These are phyloP conservation scores for Ceratocystis papillata DNA, from an alignment of 2,329 filamentous ascomycete species.

Conservation along the genomic window DNA sequence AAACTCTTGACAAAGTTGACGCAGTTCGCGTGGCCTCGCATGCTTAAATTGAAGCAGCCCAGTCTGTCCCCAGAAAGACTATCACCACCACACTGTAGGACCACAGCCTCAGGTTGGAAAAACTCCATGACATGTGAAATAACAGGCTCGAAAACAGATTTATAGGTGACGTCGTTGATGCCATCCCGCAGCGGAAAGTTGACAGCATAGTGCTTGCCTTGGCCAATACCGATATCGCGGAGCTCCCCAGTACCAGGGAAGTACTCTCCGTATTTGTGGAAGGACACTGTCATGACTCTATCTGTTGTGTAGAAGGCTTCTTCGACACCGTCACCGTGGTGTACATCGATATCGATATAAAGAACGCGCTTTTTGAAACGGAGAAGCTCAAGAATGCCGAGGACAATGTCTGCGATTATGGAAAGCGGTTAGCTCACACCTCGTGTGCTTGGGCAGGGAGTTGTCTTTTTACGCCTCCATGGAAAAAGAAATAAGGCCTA, in stretches of 20 bases:
- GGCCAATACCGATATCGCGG: constrained; percentile 73
- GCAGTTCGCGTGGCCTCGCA: constrained; percentile 89
- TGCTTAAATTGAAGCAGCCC: constrained; percentile 95
- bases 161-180: constrained; percentile 81
- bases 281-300: constrained; percentile 83
- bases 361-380: constrained; percentile 89
- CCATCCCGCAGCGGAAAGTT: constrained; percentile 89
- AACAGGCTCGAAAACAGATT: constrained; percentile 82
- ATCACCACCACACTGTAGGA: constrained; percentile 92
- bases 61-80: constrained; percentile 87
- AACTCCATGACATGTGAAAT: constrained; percentile 77
- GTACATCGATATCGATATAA: constrained; percentile 93
- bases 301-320: constrained; percentile 90
- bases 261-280: constrained; percentile 95
- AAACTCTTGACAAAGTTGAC: constrained; percentile 85
- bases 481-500: constrained; percentile 25
- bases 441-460: neutral
- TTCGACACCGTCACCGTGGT: constrained; percentile 87
- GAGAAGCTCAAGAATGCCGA: constrained; percentile 85
- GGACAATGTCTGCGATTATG: constrained; percentile 58
- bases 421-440: neutral
- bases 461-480: neutral
- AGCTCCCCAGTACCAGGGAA: constrained; percentile 87
- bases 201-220: constrained; percentile 79
- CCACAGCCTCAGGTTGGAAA: constrained; percentile 83